phyloP scores from a whole-genome alignment of 352 stramenopile genomes.

The Globisporangium emineosum region DNA sequence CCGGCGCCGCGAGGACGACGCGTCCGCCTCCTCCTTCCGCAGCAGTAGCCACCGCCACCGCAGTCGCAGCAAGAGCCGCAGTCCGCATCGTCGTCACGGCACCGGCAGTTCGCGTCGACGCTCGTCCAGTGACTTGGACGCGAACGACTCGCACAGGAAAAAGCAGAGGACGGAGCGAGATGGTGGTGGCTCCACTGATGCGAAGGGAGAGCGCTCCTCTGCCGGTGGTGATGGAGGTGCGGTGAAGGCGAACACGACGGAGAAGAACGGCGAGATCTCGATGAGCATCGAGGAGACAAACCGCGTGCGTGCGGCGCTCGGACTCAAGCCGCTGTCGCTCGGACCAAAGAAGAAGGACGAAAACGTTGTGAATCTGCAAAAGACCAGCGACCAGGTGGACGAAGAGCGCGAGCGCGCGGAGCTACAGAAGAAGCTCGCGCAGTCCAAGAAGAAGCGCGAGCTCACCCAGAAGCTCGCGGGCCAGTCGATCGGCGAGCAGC shows the following conservation, averaged over 20 bases:
- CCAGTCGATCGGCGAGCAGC: conserved; percentile 72
- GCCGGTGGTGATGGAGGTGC: neutral
- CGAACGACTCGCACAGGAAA: conserved; percentile 8
- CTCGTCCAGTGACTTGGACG: conserved; percentile 13
- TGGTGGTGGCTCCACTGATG: too few species aligned
- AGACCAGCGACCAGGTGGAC: conserved; percentile 52
- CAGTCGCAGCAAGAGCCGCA: conserved; percentile 25
- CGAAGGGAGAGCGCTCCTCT: neutral
- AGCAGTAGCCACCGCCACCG: conserved; percentile 9
- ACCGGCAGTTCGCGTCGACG: conserved; percentile 1
- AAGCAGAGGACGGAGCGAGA: conserved; percentile 1
- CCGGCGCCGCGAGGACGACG: conserved; percentile 21
- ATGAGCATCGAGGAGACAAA: conserved; percentile 86
- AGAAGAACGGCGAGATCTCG: conserved; percentile 79
- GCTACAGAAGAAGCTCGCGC: conserved; percentile 53
- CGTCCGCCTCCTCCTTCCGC: conserved; percentile 12
- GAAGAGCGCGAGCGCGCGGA: conserved; percentile 42
- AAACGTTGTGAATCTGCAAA: conserved; percentile 64
- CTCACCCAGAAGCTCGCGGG: conserved; percentile 66
- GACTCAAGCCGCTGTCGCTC: conserved; percentile 68
- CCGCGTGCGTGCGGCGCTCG: conserved; percentile 58
- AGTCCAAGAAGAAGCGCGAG: conserved; percentile 70
- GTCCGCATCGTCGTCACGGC: conserved; percentile 15
- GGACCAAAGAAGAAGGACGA: conserved; percentile 42
- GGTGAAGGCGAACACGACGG: conserved; percentile 29